Conservation (phyloP, 179 eudicot genomes). For the Spergularia azorica region DNA sequence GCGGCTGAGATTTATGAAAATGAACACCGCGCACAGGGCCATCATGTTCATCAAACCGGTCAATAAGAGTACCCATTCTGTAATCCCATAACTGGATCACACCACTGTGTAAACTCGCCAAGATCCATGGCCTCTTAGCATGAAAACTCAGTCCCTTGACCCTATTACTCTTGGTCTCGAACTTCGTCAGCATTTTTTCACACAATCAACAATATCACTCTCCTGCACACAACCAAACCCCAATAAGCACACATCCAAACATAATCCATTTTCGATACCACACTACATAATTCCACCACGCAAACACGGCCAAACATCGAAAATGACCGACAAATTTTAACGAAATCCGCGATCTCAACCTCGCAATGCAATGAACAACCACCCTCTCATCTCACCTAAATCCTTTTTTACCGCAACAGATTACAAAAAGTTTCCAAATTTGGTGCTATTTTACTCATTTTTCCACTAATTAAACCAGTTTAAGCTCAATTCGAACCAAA, state of each 20-base stretch:
- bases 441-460: background rate
- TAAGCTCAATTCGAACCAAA: conserved; percentile 6
- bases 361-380: background rate
- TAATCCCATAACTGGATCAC: conserved; percentile 95
- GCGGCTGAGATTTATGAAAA: conserved; percentile 78
- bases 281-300: background rate
- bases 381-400: background rate
- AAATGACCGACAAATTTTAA: background rate
- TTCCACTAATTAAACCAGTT: background rate
- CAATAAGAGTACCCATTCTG: conserved; percentile 85
- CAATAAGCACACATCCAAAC: background rate
- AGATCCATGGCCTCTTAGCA: conserved; percentile 81
- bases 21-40: conserved; percentile 94
- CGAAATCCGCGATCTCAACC: conserved; percentile 3
- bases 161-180: conserved; percentile 86
- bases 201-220: background rate
- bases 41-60: conserved; percentile 88
- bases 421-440: background rate
- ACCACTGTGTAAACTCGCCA: conserved; percentile 85
- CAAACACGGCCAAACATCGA: background rate
- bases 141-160: conserved; percentile 87
- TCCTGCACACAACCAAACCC: no score
- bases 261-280: background rate
- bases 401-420: background rate
- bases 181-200: conserved; percentile 68